Evolutionary conservation across 2,329 filamentous ascomycete genomes (phyloP), one percentile per base, ranked within the genome.

Genomic region (Pezicula radicicola): DNA sequence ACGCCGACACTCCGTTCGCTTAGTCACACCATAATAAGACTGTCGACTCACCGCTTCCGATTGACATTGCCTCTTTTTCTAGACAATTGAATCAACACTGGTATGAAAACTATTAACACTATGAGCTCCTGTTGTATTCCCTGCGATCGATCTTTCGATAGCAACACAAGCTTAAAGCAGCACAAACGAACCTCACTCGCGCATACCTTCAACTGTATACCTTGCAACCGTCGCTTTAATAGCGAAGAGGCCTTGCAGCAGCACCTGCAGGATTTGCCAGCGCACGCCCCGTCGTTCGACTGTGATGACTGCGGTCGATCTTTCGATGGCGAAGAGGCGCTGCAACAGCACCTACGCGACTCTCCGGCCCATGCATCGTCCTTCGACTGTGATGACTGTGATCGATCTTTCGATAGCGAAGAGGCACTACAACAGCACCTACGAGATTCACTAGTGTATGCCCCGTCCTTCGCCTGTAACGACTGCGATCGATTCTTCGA

Each of bases 341-440:
- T n/a, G n/a, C n/a, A n/a, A n/a, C n/a, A n/a, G n/a, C n/a, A n/a
- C n/a, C n/a, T n/a, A n/a, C n/a, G n/a, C n/a, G n/a, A n/a, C n/a
- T n/a, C n/a, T n/a, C n/a, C n/a, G n/a, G n/a, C n/a, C n/a, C n/a
- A n/a, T n/a, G n/a, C n/a, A n/a, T n/a, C n/a, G n/a, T n/a, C n/a
- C n/a, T n/a, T n/a, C n/a, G n/a, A n/a, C n/a, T 60, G 48, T 55
- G 27, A 55, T 58, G 46, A 21, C 48, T 60, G 51, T 37, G 46
- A 55, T 60, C 52, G 52, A 57, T 53, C 45, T 55, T 60, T 60
- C 52, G 40, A 55, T 51, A 59, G 54, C 45, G 39, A 51, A 25
- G 42, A 52, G 21, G 48, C 45, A n/a, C 28, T 54, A 28, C 46
- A 52, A 43, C 48, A 57, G 51, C 56, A 59, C 40, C 45, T 54